phyloP scores from a whole-genome alignment of 1,139 yeast species.

The Hemisphaericaspora xylofermentans region DNA sequence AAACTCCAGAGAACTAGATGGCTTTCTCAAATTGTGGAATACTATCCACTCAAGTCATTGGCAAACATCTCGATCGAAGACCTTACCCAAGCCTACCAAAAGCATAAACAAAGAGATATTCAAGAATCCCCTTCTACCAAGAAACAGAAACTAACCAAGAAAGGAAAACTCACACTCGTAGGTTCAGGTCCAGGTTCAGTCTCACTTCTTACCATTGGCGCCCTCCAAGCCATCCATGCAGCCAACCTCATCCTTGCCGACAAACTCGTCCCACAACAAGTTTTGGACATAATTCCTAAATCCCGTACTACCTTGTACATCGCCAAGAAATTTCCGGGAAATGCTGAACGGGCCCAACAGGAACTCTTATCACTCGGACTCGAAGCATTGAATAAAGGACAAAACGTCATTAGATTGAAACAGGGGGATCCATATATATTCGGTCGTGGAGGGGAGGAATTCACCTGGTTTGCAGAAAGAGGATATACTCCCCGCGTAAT shows the following conservation, averaged over 20 bases:
- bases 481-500: constrained; percentile 74
- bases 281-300: constrained; percentile 78
- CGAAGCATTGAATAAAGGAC: constrained; percentile 60
- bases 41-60: constrained; percentile 72
- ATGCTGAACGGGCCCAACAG: constrained; percentile 90
- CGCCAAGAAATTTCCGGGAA: constrained; percentile 94
- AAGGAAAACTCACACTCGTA: constrained; percentile 70
- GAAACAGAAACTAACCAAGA: constrained; percentile 6
- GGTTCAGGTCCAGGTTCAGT: constrained; percentile 96
- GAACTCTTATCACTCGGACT: constrained; percentile 75
- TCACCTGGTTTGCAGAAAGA: constrained; percentile 57
- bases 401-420: constrained; percentile 81
- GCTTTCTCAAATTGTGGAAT: constrained; percentile 89
- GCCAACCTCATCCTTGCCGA: constrained; percentile 90
- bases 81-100: constrained; percentile 42
- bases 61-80: constrained; percentile 59
- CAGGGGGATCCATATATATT: constrained; percentile 98
- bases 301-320: constrained; percentile 72
- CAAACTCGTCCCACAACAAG: constrained; percentile 87
- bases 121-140: neutral
- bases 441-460: constrained; percentile 97
- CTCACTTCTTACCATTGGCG: constrained; percentile 80
- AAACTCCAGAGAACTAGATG: constrained; percentile 70
- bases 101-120: constrained; percentile 4
- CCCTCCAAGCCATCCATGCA: constrained; percentile 71